Evolutionary conservation across 441 rosid species (phyloP).

Genomic region (Erodium texanum): DNA sequence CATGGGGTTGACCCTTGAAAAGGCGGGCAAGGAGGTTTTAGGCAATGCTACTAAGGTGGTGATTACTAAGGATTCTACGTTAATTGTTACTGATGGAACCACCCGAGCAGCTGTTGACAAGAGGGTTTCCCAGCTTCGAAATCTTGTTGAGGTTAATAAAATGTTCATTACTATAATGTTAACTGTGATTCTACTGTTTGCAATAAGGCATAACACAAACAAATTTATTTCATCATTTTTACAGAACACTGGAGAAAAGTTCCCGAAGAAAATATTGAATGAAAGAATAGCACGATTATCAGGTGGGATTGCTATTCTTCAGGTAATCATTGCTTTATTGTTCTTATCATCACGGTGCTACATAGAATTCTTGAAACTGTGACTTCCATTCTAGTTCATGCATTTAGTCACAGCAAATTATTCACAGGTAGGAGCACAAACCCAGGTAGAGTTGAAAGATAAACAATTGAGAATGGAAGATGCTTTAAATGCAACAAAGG

Average conservation of each 20-base stretch:
- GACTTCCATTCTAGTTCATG: not conserved
- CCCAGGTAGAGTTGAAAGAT: constrained; percentile 79
- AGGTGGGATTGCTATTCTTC: constrained; percentile 73
- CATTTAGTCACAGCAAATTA: constrained; percentile 15
- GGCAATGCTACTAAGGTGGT: constrained; percentile 66
- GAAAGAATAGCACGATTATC: constrained; percentile 82
- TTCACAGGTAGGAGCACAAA: constrained; percentile 81
- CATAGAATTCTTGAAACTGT: constrained; percentile 5
- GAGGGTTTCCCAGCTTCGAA: constrained; percentile 60
- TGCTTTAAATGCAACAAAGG: constrained; percentile 96
- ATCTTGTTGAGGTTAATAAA: constrained; percentile 54
- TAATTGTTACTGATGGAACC: constrained; percentile 68
- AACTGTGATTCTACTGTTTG: too few species aligned
- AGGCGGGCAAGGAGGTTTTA: constrained; percentile 64
- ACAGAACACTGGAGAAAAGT: constrained; percentile 64
- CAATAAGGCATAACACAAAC: too few species aligned
- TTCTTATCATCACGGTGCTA: constrained; percentile 1
- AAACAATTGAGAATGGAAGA: constrained; percentile 80
- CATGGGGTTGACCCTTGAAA: constrained; percentile 56
- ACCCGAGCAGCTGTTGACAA: constrained; percentile 54
- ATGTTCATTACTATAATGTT: not conserved
- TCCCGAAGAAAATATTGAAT: constrained; percentile 62
- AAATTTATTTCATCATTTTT: not conserved
- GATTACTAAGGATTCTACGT: constrained; percentile 65
- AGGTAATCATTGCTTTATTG: constrained; percentile 34